phyloP scores from a whole-genome alignment of 2,329 filamentous ascomycete species.

The Botrytis byssoidea region DNA sequence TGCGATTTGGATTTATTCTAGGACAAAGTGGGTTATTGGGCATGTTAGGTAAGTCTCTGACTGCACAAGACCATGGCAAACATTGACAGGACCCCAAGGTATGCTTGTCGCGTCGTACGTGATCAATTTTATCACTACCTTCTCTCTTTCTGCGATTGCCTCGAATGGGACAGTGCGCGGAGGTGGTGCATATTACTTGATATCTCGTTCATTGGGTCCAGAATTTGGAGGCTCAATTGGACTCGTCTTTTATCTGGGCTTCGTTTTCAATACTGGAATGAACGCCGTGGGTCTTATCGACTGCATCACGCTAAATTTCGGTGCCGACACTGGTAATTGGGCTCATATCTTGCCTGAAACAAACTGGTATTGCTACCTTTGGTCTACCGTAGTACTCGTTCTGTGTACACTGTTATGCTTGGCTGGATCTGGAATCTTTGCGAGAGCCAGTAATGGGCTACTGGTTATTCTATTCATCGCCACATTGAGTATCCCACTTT shows the following conservation, averaged over 20 bases:
- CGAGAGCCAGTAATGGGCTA: constrained; percentile 75
- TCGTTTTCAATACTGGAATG: constrained; percentile 81
- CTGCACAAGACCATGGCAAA: neutral
- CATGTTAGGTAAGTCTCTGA: constrained; percentile 19
- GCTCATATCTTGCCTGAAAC: constrained; percentile 62
- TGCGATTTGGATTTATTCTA: constrained; percentile 81
- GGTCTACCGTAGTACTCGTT: constrained; percentile 69
- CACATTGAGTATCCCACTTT: constrained; percentile 79
- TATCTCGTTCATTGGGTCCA: constrained; percentile 79
- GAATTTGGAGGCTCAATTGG: constrained; percentile 90
- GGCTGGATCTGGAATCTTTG: constrained; percentile 76
- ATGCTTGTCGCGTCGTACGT: constrained; percentile 74
- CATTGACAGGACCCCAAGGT: constrained; percentile 32
- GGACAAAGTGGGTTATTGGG: constrained; percentile 44
- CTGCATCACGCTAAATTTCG: constrained; percentile 75
- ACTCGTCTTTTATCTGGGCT: constrained; percentile 86
- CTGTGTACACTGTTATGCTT: constrained; percentile 74
- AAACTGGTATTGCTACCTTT: constrained; percentile 75
- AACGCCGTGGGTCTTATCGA: constrained; percentile 85
- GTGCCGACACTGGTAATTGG: constrained; percentile 54
- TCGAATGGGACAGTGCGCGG: constrained; percentile 87
- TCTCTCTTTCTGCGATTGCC: constrained; percentile 84
- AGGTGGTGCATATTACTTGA: constrained; percentile 85
- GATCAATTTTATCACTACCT: constrained; percentile 79
- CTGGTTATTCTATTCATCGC: constrained; percentile 69